Percentiles rank a stretch among this genome's conserved stretches.
These are phyloP conservation scores for Pyracantha coccinea DNA, from an alignment of 331 rosid genomes.

Conservation along the genomic window DNA sequence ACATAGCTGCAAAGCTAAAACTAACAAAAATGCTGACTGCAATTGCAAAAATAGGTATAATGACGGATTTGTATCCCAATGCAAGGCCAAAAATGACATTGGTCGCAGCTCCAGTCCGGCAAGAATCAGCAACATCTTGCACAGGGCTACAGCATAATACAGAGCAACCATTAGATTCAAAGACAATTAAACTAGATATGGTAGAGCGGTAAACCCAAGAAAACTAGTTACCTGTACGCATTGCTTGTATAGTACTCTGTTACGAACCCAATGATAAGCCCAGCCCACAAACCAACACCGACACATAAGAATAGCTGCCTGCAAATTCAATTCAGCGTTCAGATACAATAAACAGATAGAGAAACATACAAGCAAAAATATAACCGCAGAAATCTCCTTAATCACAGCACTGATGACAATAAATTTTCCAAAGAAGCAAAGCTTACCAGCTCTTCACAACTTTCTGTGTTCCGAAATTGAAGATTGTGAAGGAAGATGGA, in stretches of 20 bases:
- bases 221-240: conserved; percentile 68
- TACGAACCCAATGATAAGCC: conserved; percentile 92
- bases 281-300: conserved; percentile 94
- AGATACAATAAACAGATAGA: neutral
- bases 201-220: neutral
- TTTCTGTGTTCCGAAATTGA: conserved; percentile 80
- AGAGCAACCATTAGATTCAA: neutral
- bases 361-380: neutral
- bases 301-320: conserved; percentile 91
- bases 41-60: conserved; percentile 89
- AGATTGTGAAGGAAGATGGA: conserved; percentile 83
- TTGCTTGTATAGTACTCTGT: conserved; percentile 93
- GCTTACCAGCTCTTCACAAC: conserved; percentile 69
- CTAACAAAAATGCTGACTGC: conserved; percentile 83
- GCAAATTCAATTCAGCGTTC: conserved; percentile 19
- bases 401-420: neutral
- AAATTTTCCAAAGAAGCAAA: neutral
- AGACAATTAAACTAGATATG: neutral
- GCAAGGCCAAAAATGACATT: conserved; percentile 98
- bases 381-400: neutral
- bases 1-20: conserved; percentile 96
- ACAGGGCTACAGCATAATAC: conserved; percentile 59
- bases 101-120: conserved; percentile 98
- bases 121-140: conserved; percentile 96
- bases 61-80: conserved; percentile 99